phyloP scores from a whole-genome alignment of 2,329 filamentous ascomycete genomes.

The Diaporthe ampelina region DNA sequence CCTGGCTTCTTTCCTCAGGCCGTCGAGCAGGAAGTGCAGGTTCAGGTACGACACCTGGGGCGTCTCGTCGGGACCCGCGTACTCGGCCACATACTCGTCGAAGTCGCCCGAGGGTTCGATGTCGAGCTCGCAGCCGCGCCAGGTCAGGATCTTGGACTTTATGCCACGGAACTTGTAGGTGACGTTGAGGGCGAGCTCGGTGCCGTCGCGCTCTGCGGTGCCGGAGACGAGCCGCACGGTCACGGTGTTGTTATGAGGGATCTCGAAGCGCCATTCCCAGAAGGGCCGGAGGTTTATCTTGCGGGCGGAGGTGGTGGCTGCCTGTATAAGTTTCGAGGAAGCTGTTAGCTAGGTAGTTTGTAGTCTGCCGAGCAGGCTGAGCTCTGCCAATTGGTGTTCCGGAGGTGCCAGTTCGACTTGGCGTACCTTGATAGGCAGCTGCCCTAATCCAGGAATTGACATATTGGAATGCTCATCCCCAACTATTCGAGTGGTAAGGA shows the following conservation, averaged over 20 bases:
- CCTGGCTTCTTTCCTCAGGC: constrained; percentile 72
- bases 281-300: constrained; percentile 70
- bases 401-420: background rate
- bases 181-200: constrained; percentile 86
- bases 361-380: background rate
- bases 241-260: constrained; percentile 64
- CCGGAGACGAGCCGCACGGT: constrained; percentile 78
- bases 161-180: constrained; percentile 85
- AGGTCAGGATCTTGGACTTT: constrained; percentile 92
- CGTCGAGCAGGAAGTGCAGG: constrained; percentile 87
- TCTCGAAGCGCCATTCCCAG: constrained; percentile 85
- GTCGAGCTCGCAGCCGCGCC: constrained; percentile 90
- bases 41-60: constrained; percentile 86
- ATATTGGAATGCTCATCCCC: constrained; percentile 56
- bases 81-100: constrained; percentile 72
- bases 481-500: constrained; percentile 30
- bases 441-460: constrained; percentile 82
- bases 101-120: constrained; percentile 72
- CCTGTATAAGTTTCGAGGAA: constrained; percentile 44
- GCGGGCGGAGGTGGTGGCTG: constrained; percentile 57
- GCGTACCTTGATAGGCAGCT: constrained; percentile 72
- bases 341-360: background rate
- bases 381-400: background rate
- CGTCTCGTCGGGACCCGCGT: constrained; percentile 79
- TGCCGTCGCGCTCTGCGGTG: constrained; percentile 93